Evolutionary conservation across 495 filamentous ascomycete species (phyloP).

Genomic region (Haplographium delicatum): DNA sequence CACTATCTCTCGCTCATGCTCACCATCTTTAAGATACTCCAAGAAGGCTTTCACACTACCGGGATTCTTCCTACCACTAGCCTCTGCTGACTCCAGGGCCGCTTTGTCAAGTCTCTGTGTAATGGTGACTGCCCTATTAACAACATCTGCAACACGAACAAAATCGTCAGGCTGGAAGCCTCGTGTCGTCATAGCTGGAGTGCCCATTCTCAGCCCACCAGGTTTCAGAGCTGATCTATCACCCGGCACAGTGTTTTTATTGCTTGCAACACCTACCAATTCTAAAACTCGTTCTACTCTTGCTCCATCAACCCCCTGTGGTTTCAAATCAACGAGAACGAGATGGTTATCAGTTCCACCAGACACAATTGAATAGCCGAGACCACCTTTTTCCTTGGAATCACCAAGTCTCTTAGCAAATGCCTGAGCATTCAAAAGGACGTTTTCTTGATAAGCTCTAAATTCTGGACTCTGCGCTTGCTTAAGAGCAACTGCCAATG

Average conservation of each 20-base stretch:
- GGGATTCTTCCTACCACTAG: slow-evolving; percentile 74
- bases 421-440: slow-evolving; percentile 84
- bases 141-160: slow-evolving; percentile 80
- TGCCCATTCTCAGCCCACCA: slow-evolving; percentile 85
- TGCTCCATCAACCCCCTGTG: slow-evolving; percentile 81
- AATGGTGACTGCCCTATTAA: slow-evolving; percentile 86
- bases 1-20: slow-evolving; percentile 79
- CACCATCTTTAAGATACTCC: slow-evolving; percentile 75
- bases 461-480: slow-evolving; percentile 91
- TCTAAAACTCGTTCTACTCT: slow-evolving; percentile 93
- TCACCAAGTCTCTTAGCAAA: slow-evolving; percentile 69
- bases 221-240: slow-evolving; percentile 91
- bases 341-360: slow-evolving; percentile 97
- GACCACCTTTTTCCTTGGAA: slow-evolving; percentile 63
- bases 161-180: slow-evolving; percentile 89
- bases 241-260: slow-evolving; percentile 98
- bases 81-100: slow-evolving; percentile 68
- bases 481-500: slow-evolving; percentile 85
- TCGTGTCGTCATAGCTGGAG: slow-evolving; percentile 95
- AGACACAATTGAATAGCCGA: slow-evolving; percentile 86
- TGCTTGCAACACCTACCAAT: slow-evolving; percentile 89
- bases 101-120: slow-evolving; percentile 78
- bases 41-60: slow-evolving; percentile 78
- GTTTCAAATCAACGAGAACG: slow-evolving; percentile 91
- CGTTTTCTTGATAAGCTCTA: slow-evolving; percentile 78